Evolutionary conservation across 176 grass and related monocot genomes (phyloP), one percentile per base, ranked within the genome.

Genomic region (Juncus effusus): DNA sequence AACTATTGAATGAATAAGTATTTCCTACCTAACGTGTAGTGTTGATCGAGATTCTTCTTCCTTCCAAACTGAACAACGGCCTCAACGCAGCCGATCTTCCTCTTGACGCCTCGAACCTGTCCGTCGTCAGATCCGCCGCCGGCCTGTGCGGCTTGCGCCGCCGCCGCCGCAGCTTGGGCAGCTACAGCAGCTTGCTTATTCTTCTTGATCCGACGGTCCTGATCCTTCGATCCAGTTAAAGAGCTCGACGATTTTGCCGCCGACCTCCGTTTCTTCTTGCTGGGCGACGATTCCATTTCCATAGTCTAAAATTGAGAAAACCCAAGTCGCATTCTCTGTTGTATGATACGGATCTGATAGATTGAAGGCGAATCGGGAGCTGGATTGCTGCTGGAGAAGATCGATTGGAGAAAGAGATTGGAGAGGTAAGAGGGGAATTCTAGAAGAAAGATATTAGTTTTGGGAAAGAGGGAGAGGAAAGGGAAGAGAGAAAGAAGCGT

Each of bases 41-140:
- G 79, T 57, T 60, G 38, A 7, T 99, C 89, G 19, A 94, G 78
- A 19, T 81, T 81, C 81, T 80, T 94, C 56, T 82, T 94, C 40
- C 95, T 81, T n/a, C 95, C 81, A 54, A 99, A 84, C 54, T 79
- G 75, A 7, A 85, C 92, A 36, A 76, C 83, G 3, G 81, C 67
- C 14, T 99, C 95, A 60, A 99, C 70, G 78, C 95, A 99, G 7
- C 95, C 95, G 3, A 86, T 69, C 83, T 99, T 99, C 54, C 95
- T 72, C 69, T 99, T 99, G 3, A 90, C 72, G 2, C 95, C 95
- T 3, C 95, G 65, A 0, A 82, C 76, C 3, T 88, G 76, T 70
- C 71, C 81, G 52, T 84, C 73, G 0, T 85, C 76, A 7, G 89
- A 3, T 52, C 80, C 65, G 69, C 80, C 7, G 9, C 44, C 44